phyloP scores from a whole-genome alignment of 2,329 filamentous ascomycete species.

The Xylaria sp. region DNA sequence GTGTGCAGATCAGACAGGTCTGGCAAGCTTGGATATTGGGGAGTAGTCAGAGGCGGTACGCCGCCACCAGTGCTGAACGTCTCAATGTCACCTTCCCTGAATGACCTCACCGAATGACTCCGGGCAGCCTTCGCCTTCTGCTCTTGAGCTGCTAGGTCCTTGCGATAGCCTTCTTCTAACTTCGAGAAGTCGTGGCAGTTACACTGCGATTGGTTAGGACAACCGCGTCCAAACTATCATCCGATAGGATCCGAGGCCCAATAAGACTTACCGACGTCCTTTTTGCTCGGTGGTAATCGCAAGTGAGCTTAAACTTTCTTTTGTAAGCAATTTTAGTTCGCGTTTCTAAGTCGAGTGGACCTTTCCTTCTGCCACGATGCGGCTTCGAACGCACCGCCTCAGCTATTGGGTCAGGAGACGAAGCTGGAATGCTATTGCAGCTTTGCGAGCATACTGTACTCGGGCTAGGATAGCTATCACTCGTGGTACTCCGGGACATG shows the following conservation, averaged over 20 bases:
- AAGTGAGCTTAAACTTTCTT: conserved; percentile 39
- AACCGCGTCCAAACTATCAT: background rate
- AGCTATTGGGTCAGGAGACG: conserved; percentile 21
- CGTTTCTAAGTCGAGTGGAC: conserved; percentile 35
- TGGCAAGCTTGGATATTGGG: conserved; percentile 22
- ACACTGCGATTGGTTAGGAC: conserved; percentile 36
- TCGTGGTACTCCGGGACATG: conserved; percentile 31
- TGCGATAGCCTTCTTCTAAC: conserved; percentile 37
- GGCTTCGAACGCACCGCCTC: conserved; percentile 24
- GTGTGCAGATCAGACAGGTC: conserved; percentile 26
- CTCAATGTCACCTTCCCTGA: conserved; percentile 28
- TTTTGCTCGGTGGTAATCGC: conserved; percentile 34
- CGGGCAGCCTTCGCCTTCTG: background rate
- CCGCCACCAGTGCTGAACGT: conserved; percentile 38
- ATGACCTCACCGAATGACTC: conserved; percentile 21
- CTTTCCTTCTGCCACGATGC: conserved; percentile 38
- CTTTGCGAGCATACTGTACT: conserved; percentile 34
- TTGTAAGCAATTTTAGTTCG: conserved; percentile 40
- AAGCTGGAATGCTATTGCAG: conserved; percentile 24
- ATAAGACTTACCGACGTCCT: conserved; percentile 36
- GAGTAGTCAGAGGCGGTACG: conserved; percentile 24
- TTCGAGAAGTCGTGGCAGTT: conserved; percentile 40
- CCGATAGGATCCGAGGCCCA: background rate
- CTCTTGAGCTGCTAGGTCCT: conserved; percentile 5
- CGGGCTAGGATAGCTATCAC: conserved; percentile 29